Conservation (phyloP, 2,329 filamentous ascomycete genomes). For the Septoria petroselini region DNA sequence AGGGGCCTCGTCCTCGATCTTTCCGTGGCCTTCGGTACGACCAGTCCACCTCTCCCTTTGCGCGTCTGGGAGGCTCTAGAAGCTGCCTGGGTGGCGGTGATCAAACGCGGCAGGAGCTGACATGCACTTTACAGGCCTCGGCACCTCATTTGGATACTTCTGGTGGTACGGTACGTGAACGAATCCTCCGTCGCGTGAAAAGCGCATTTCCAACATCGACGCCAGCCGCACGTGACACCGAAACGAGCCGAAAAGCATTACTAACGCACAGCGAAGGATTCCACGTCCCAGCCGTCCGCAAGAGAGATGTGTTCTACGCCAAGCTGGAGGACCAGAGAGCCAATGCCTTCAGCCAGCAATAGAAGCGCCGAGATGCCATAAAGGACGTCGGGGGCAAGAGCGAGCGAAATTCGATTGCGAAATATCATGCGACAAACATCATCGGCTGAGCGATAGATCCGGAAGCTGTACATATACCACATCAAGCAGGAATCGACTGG, state of each 20-base stretch:
- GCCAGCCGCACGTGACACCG: not conserved
- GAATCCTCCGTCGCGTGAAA: conserved; percentile 10
- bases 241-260: conserved; percentile 5
- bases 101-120: conserved; percentile 4
- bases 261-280: conserved; percentile 47
- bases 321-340: conserved; percentile 62
- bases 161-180: conserved; percentile 63
- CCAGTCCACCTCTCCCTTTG: not conserved
- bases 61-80: not conserved
- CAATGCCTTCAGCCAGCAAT: conserved; percentile 41
- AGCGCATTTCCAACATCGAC: not conserved
- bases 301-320: conserved; percentile 61
- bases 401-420: conserved; percentile 6
- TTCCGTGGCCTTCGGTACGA: conserved; percentile 63
- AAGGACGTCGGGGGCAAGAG: not conserved
- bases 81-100: not conserved
- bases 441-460: conserved; percentile 1
- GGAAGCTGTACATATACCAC: conserved; percentile 23
- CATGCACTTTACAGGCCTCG: conserved; percentile 52
- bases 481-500: conserved; percentile 11
- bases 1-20: conserved; percentile 64
- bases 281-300: conserved; percentile 62
- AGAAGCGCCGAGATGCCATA: not conserved
- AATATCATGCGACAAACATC: conserved; percentile 9
- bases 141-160: conserved; percentile 60